Evolutionary conservation across 306 rosid genomes (phyloP).

Genomic region (Fragaria ananassa): DNA sequence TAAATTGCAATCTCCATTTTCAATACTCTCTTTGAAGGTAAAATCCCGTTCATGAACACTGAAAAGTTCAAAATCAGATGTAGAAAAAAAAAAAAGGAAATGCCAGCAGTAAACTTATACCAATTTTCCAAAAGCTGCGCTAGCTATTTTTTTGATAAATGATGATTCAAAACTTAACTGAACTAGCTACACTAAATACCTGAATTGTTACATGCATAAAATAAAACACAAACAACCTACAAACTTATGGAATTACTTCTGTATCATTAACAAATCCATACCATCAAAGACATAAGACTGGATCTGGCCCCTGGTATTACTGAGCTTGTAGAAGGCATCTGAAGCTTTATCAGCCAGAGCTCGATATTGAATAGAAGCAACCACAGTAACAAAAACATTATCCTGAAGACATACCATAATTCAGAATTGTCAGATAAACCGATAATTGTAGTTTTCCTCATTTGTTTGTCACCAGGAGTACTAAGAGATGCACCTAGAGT

Average conservation of each 20-base stretch:
- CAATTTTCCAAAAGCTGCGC: neutral
- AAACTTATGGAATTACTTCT: neutral
- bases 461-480: neutral
- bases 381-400: conserved; percentile 56
- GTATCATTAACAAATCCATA: conserved; percentile 22
- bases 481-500: neutral
- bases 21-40: neutral
- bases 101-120: neutral
- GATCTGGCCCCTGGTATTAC: conserved; percentile 51
- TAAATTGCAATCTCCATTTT: neutral
- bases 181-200: neutral
- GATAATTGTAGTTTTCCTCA: neutral
- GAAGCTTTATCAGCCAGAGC: conserved; percentile 46
- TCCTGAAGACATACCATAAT: conserved; percentile 32
- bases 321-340: conserved; percentile 60
- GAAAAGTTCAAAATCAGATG: neutral
- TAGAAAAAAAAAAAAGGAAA: neutral
- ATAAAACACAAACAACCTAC: neutral
- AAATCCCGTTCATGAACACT: neutral
- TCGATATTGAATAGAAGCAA: conserved; percentile 56
- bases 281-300: conserved; percentile 60
- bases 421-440: conserved; percentile 15
- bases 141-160: neutral
- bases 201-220: neutral
- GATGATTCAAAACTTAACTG: neutral